A percentile compares a stretch with the other conserved stretches of the same genome.
These are phyloP conservation scores for Yamadazyma scolyti DNA, from an alignment of 805 yeast genomes.

Conservation along the genomic window DNA sequence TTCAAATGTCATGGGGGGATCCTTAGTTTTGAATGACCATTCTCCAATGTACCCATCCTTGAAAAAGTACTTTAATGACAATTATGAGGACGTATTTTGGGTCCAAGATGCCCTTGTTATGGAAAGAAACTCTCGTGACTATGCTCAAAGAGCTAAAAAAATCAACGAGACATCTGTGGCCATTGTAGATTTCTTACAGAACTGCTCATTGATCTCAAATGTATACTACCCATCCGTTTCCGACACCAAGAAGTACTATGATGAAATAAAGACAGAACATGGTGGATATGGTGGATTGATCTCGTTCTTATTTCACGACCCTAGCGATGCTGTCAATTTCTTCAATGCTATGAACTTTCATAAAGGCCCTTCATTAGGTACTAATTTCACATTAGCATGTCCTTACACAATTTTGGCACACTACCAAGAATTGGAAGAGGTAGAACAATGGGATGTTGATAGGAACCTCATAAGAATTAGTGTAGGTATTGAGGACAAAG, in stretches of 20 bases:
- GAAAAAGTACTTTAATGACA: conserved; percentile 46
- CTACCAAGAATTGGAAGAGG: conserved; percentile 74
- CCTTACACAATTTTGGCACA: conserved; percentile 89
- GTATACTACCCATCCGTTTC: conserved; percentile 69
- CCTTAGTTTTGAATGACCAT: conserved; percentile 70
- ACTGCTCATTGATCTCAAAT: conserved; percentile 51
- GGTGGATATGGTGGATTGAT: conserved; percentile 92
- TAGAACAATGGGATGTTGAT: conserved; percentile 80
- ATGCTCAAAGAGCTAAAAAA: conserved; percentile 55
- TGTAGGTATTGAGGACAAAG: conserved; percentile 76
- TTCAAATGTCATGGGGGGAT: conserved; percentile 94
- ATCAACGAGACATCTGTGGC: conserved; percentile 55
- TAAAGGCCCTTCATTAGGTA: conserved; percentile 90
- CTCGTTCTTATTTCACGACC: conserved; percentile 65
- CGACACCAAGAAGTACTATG: conserved; percentile 62
- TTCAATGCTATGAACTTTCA: conserved; percentile 67
- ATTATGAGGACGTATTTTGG: conserved; percentile 78
- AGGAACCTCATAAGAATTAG: conserved; percentile 73
- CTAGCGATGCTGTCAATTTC: conserved; percentile 64
- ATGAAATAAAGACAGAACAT: conserved; percentile 55
- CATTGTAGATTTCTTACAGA: conserved; percentile 50
- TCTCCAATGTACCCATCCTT: conserved; percentile 48
- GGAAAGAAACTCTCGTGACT: conserved; percentile 92
- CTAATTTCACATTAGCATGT: conserved; percentile 84
- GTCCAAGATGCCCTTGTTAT: conserved; percentile 89